Evolutionary conservation across 306 rosid species (phyloP).

Genomic region (Urtica urens): DNA sequence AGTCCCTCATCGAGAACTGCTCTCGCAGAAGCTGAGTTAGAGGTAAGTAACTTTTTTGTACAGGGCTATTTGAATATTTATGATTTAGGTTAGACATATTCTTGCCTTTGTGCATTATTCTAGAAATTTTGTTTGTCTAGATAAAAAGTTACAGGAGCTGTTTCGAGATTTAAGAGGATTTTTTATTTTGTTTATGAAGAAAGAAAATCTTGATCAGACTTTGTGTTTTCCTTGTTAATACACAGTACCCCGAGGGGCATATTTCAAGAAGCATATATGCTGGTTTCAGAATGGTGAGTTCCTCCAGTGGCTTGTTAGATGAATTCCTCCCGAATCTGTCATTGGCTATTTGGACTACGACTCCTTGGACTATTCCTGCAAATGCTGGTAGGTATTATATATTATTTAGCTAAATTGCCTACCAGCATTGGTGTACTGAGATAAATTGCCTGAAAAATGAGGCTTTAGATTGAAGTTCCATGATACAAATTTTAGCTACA

Average conservation of each 20-base stretch:
- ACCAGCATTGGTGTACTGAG: too few species aligned
- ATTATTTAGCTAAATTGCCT: too few species aligned
- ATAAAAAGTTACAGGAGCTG: too few species aligned
- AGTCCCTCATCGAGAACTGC: slow-evolving; percentile 98
- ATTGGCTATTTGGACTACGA: slow-evolving; percentile 94
- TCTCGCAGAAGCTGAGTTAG: slow-evolving; percentile 99
- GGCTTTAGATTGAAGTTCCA: too few species aligned
- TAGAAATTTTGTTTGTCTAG: slow-evolving; percentile 1
- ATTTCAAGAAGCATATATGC: slow-evolving; percentile 82
- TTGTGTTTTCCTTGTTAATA: background rate
- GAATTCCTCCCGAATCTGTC: slow-evolving; percentile 66
- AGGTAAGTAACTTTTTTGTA: slow-evolving; percentile 37
- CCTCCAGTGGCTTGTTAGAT: slow-evolving; percentile 44
- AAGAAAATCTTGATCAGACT: background rate
- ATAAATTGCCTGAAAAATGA: too few species aligned
- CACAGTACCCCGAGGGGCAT: slow-evolving; percentile 94
- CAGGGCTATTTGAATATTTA: background rate
- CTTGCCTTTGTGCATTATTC: background rate
- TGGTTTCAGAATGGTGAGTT: slow-evolving; percentile 58
- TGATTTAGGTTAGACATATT: background rate
- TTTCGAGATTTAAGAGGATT: slow-evolving; percentile 1
- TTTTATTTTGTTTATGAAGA: slow-evolving; percentile 3
- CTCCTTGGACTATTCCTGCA: slow-evolving; percentile 99
- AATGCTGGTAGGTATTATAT: slow-evolving; percentile 69
- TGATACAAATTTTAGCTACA: too few species aligned